Evolutionary conservation across 2,329 filamentous ascomycete species (phyloP).

Genomic region (Colletotrichum agaves): DNA sequence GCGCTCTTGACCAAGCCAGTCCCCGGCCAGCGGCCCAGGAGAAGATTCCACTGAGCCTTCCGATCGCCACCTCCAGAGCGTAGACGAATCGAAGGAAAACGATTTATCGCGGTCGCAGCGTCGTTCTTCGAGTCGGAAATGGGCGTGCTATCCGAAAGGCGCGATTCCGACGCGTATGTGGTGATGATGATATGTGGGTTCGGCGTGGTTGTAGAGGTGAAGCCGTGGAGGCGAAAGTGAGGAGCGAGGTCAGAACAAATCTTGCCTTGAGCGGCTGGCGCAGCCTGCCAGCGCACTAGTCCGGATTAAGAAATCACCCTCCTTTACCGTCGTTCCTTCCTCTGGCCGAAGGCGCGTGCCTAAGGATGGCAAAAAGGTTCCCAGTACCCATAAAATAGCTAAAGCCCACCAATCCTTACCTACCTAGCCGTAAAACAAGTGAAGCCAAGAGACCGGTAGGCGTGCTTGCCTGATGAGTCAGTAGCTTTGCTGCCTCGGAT

Average conservation of each 20-base stretch:
- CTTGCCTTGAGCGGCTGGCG: conserved; percentile 55
- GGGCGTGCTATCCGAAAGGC: conserved; percentile 47
- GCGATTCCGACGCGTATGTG: conserved; percentile 64
- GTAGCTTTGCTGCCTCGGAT: background rate
- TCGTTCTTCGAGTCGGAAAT: conserved; percentile 48
- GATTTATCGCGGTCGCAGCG: conserved; percentile 49
- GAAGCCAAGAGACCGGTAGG: background rate
- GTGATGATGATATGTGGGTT: conserved; percentile 52
- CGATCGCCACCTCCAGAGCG: conserved; percentile 53
- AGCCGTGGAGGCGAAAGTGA: conserved; percentile 53
- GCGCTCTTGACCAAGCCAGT: conserved; percentile 55
- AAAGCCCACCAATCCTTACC: conserved; percentile 21
- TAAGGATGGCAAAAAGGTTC: conserved; percentile 6
- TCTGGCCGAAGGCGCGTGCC: conserved; percentile 26
- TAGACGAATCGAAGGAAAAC: conserved; percentile 44
- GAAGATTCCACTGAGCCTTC: conserved; percentile 57
- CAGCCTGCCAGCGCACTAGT: conserved; percentile 47
- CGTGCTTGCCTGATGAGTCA: conserved; percentile 6
- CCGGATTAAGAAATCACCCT: conserved; percentile 40
- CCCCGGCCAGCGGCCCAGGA: conserved; percentile 59
- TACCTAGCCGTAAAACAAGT: background rate
- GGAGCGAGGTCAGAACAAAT: conserved; percentile 54
- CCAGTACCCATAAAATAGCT: conserved; percentile 16
- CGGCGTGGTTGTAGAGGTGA: conserved; percentile 41
- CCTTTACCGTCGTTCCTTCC: conserved; percentile 40